phyloP scores from a whole-genome alignment of 805 yeast species.

The Spathaspora boniae region DNA sequence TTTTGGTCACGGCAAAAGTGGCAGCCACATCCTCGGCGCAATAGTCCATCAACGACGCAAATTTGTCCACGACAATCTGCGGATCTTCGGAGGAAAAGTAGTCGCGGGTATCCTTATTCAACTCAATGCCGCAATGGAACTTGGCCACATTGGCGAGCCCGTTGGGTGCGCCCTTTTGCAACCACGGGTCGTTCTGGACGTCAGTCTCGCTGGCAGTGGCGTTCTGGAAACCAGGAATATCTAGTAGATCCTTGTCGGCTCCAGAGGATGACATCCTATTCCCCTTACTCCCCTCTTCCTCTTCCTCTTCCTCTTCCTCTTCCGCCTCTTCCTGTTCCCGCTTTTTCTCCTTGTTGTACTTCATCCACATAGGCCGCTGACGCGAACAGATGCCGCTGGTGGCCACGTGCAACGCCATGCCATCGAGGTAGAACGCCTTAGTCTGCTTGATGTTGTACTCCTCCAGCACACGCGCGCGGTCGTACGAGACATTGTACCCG shows the following conservation, averaged over 20 bases:
- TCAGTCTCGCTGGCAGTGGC: background rate
- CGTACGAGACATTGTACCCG: slow-evolving; percentile 91
- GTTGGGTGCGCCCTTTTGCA: slow-evolving; percentile 69
- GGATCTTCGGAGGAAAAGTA: slow-evolving; percentile 55
- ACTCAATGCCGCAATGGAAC: slow-evolving; percentile 65
- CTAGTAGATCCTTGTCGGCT: background rate
- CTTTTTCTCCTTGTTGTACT: slow-evolving; percentile 42
- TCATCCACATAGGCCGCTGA: slow-evolving; percentile 77
- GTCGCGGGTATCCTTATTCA: slow-evolving; percentile 70
- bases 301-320: slow-evolving; percentile 10
- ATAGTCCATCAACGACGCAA: slow-evolving; percentile 63
- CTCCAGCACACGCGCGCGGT: slow-evolving; percentile 79
- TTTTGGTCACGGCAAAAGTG: slow-evolving; percentile 66
- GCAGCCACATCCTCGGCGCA: slow-evolving; percentile 83
- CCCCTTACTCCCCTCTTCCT: too few relatives aligned
- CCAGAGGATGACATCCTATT: too few relatives aligned
- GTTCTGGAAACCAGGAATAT: slow-evolving; percentile 1
- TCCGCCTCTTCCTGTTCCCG: slow-evolving; percentile 21
- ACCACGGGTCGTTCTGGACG: slow-evolving; percentile 75
- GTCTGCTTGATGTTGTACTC: slow-evolving; percentile 71
- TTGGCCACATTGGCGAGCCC: slow-evolving; percentile 76
- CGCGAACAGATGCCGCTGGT: slow-evolving; percentile 89
- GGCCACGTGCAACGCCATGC: slow-evolving; percentile 91
- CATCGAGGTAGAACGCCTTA: slow-evolving; percentile 79
- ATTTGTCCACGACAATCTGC: slow-evolving; percentile 49